phyloP scores from a whole-genome alignment of 805 yeast genomes.

The Kodamaea leandrae region DNA sequence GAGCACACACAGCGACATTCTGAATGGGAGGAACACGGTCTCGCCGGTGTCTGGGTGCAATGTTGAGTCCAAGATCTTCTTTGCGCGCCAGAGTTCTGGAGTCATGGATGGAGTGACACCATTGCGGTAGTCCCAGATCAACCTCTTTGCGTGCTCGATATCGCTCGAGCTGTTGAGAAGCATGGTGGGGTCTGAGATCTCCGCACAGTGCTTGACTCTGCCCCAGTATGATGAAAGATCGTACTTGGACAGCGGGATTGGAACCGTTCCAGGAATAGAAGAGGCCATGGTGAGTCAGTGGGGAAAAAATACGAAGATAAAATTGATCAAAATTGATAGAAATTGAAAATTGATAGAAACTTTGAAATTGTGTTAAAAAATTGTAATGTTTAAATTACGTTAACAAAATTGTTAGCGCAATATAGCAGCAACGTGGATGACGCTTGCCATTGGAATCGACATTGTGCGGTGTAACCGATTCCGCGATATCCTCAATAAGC shows the following conservation, averaged over 20 bases:
- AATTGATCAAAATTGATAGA: not conserved
- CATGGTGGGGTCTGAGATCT: constrained; percentile 89
- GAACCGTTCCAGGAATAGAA: constrained; percentile 76
- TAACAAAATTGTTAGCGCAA: no score
- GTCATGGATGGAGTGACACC: constrained; percentile 66
- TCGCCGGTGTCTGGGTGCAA: constrained; percentile 97
- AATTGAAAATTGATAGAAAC: no score
- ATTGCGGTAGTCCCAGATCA: constrained; percentile 69
- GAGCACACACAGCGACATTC: constrained; percentile 95
- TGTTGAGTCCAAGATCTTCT: constrained; percentile 83
- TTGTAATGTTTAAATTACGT: no score
- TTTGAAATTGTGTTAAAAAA: no score
- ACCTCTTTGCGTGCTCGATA: constrained; percentile 58
- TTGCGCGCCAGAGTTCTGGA: constrained; percentile 86
- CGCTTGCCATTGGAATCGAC: constrained; percentile 51
- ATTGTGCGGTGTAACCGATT: constrained; percentile 50
- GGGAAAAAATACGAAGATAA: not conserved
- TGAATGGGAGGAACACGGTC: constrained; percentile 85
- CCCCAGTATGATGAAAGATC: constrained; percentile 88
- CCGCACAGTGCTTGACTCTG: constrained; percentile 91
- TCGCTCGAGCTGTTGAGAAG: constrained; percentile 66
- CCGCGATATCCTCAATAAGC: constrained; percentile 33
- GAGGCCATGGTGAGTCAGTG: constrained; percentile 64
- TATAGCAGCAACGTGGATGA: not conserved
- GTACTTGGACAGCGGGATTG: constrained; percentile 75